Conservation (phyloP, 148 eudicot species). For the Silene latifolia region DNA sequence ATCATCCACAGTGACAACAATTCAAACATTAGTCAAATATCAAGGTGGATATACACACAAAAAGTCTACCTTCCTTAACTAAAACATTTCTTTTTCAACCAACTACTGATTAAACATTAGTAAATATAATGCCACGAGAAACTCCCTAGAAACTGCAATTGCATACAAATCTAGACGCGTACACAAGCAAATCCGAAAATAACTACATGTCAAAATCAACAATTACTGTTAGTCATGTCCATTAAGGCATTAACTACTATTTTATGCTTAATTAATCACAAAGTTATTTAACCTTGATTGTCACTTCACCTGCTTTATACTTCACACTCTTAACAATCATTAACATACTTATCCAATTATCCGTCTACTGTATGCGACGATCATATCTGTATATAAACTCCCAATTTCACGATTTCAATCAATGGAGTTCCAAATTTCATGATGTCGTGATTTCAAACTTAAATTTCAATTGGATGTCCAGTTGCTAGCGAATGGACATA, state of each 20-base stretch:
- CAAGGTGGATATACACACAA: conserved; percentile 14
- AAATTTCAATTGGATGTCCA: too few relatives aligned
- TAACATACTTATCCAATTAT: background rate
- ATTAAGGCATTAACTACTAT: background rate
- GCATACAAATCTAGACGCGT: conserved; percentile 13
- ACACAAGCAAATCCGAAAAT: conserved; percentile 5
- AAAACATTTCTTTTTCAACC: conserved; percentile 16
- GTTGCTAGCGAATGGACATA: too few relatives aligned
- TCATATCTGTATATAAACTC: too few relatives aligned
- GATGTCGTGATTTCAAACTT: too few relatives aligned
- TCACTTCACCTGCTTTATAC: conserved; percentile 15
- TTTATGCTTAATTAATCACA: conserved; percentile 6
- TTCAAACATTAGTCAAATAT: conserved; percentile 1
- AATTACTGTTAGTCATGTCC: background rate
- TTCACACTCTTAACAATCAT: background rate
- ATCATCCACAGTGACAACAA: background rate
- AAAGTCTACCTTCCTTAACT: conserved; percentile 33
- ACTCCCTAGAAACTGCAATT: conserved; percentile 16
- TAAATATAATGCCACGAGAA: conserved; percentile 11
- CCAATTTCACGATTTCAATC: too few relatives aligned
- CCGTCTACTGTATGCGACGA: too few relatives aligned
- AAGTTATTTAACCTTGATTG: conserved; percentile 14
- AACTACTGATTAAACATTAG: background rate
- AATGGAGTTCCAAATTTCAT: too few relatives aligned
- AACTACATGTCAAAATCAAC: conserved; percentile 24